Conservation (phyloP, 164 flowering plant genomes). For the Magnolia sinica region DNA sequence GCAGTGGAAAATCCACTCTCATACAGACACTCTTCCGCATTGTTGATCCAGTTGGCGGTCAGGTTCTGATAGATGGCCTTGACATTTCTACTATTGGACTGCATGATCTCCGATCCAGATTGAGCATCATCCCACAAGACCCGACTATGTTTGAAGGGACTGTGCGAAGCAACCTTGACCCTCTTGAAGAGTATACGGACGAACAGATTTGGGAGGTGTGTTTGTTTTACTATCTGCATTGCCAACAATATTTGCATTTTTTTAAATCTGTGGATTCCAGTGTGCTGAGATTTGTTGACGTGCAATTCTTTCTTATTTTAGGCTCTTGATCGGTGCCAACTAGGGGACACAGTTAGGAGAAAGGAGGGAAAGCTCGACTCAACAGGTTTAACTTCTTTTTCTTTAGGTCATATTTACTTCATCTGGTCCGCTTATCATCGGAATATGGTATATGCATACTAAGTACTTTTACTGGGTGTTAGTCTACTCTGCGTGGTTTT, state of each 20-base stretch:
- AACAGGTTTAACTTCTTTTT: conserved; percentile 25
- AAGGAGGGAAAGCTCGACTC: conserved; percentile 35
- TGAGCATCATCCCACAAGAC: conserved; percentile 47
- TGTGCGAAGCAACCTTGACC: conserved; percentile 36
- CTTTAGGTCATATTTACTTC: neutral
- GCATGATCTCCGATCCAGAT: conserved; percentile 39
- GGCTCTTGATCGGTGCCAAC: conserved; percentile 44
- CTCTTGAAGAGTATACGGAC: conserved; percentile 37
- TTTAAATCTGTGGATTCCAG: neutral
- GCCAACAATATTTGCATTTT: neutral
- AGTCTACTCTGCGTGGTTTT: too few relatives aligned
- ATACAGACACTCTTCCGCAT: conserved; percentile 38
- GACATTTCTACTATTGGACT: conserved; percentile 38
- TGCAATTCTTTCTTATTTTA: conserved; percentile 13
- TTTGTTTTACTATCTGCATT: neutral
- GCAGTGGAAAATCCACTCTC: conserved; percentile 46
- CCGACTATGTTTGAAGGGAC: conserved; percentile 49
- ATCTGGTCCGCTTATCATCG: too few relatives aligned
- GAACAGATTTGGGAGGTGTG: conserved; percentile 45
- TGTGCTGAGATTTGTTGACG: neutral
- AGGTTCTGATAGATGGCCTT: conserved; percentile 35
- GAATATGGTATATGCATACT: neutral
- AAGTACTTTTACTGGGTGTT: neutral
- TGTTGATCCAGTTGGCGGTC: conserved; percentile 39
- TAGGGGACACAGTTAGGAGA: conserved; percentile 35